These are phyloP conservation scores for Apiospora malaysiana DNA, from an alignment of 2,329 filamentous ascomycete genomes.

Conservation along the genomic window DNA sequence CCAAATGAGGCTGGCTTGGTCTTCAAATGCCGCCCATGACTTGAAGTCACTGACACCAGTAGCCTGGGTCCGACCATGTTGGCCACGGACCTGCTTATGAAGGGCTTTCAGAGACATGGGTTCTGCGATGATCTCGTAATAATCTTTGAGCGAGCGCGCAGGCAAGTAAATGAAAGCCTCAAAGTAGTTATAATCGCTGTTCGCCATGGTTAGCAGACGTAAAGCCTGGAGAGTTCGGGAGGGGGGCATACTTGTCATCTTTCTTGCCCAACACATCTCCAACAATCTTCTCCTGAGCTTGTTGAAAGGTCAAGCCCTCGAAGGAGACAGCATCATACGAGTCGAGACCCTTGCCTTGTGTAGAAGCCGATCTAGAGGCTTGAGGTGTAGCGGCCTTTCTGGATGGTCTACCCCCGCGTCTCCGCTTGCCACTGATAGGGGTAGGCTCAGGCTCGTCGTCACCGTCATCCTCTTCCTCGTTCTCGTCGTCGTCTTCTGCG, in stretches of 20 bases:
- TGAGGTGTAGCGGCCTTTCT: constrained; percentile 42
- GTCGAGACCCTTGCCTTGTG: constrained; percentile 49
- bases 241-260: constrained; percentile 63
- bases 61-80: constrained; percentile 69
- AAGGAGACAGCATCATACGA: constrained; percentile 65
- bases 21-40: constrained; percentile 81
- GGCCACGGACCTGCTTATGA: constrained; percentile 77
- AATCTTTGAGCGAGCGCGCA: constrained; percentile 77
- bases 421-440: constrained; percentile 31
- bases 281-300: constrained; percentile 86
- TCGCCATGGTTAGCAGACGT: constrained; percentile 40
- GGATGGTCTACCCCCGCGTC: constrained; percentile 41
- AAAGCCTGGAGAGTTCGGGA: constrained; percentile 23
- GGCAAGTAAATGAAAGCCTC: constrained; percentile 81
- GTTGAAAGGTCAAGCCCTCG: constrained; percentile 77
- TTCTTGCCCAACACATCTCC: constrained; percentile 74
- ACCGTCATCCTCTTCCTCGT: constrained; percentile 33
- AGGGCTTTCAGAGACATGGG: constrained; percentile 80
- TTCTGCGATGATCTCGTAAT: constrained; percentile 82
- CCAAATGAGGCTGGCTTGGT: constrained; percentile 83
- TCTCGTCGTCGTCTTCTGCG: constrained; percentile 35
- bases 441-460: constrained; percentile 31
- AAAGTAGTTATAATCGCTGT: constrained; percentile 72
- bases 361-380: constrained; percentile 44
- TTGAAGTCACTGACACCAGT: constrained; percentile 74